Evolutionary conservation across 805 yeast genomes (phyloP), one percentile per base, ranked within the genome.

Genomic region (Naumovozyma baii): DNA sequence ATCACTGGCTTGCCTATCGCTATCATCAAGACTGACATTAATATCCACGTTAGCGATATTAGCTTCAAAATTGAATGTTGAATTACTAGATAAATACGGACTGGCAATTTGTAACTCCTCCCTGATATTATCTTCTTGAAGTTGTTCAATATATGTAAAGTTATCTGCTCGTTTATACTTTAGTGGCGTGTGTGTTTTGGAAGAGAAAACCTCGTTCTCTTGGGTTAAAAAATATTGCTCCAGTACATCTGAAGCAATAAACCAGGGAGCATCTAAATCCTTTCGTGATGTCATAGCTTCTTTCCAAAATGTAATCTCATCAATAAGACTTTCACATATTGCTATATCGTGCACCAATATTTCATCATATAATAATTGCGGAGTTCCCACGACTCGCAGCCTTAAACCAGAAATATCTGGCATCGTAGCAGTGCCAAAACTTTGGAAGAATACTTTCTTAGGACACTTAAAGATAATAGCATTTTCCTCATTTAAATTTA

Each of bases 221-320:
- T 34, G 33, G 15, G 31, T 37, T 13, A 38, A 37, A 2, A 40
- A 16, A 13, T 36, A 37, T 40, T 44, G 13, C 41, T 40, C 8
- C 48, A 57, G 1, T 41, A 46, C 4, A 42, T 37, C 30, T 54
- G 55, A 26, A 14, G 40, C 47, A 2, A 51, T 25, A 15, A 47
- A 44, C 74, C 74, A 69, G 0, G 70, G 67, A 1, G 44, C 45
- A 3, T 35, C 34, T 20, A 67, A 40, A 7, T 46, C 34, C 7
- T 46, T 39, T 33, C 66, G 49, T 16, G 45, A 40, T 5, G 45
- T 31, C 28, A 67, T 25, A 0, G 62, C 52, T 5, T 35, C 39
- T 19, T 44, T 44, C 72, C 73, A 69, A 55, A 67, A 66, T 7
- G 49, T 44, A 7, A 67, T 34, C 39, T 70, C 71, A 3, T 39